These are phyloP conservation scores for Limonomyces culmigenus DNA, from an alignment of 1,284 basidiomycete genomes.

Conservation along the genomic window DNA sequence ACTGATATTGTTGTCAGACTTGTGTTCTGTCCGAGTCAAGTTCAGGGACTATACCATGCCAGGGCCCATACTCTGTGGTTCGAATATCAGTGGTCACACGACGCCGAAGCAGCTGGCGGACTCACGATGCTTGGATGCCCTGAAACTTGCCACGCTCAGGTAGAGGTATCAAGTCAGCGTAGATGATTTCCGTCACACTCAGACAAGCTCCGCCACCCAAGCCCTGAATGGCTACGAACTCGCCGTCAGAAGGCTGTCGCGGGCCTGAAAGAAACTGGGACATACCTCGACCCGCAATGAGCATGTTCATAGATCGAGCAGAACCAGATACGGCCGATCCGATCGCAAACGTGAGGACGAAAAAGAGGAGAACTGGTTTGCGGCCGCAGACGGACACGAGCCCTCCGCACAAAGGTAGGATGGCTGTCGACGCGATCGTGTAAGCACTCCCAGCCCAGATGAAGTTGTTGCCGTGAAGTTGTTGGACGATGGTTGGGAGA, in stretches of 20 bases:
- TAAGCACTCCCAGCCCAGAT: constrained; percentile 15
- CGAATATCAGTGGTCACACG: neutral
- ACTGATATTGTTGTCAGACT: constrained; percentile 12
- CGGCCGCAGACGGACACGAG: constrained; percentile 15
- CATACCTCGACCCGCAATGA: constrained; percentile 17
- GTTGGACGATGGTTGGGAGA: constrained; percentile 14
- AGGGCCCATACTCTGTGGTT: constrained; percentile 5
- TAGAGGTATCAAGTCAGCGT: constrained; percentile 24
- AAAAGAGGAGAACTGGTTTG: constrained; percentile 16
- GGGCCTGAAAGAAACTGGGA: neutral
- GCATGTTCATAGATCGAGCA: constrained; percentile 18
- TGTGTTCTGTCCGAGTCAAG: constrained; percentile 1
- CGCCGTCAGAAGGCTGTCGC: neutral
- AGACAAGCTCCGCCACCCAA: constrained; percentile 25
- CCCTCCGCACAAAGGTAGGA: constrained; percentile 13
- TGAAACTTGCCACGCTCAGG: constrained; percentile 21
- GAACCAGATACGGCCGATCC: constrained; percentile 20
- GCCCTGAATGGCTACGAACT: constrained; percentile 21
- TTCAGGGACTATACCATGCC: constrained; percentile 2
- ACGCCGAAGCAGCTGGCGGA: neutral
- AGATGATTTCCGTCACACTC: constrained; percentile 20
- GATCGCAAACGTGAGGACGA: constrained; percentile 18
- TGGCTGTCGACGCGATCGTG: constrained; percentile 12
- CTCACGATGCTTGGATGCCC: constrained; percentile 12
- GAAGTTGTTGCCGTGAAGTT: constrained; percentile 13